Conservation (phyloP, 2,329 filamentous ascomycete genomes). For the Penicillium sp. region DNA sequence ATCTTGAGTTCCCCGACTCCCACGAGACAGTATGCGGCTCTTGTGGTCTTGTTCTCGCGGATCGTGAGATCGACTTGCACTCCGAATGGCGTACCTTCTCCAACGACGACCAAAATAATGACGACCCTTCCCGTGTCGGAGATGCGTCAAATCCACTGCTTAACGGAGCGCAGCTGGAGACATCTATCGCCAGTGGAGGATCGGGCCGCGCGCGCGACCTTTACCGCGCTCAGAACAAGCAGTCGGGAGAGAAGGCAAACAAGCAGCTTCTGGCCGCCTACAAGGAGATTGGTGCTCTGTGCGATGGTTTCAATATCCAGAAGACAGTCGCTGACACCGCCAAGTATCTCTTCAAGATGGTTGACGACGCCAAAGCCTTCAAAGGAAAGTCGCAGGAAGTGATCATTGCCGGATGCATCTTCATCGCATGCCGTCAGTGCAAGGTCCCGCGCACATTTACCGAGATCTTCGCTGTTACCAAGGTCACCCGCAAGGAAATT, state of each 20-base stretch:
- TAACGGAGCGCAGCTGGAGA: conserved; percentile 86
- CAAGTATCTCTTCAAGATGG: conserved; percentile 93
- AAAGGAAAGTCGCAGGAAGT: conserved; percentile 94
- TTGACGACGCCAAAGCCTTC: conserved; percentile 89
- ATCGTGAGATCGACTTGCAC: conserved; percentile 90
- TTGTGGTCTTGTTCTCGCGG: conserved; percentile 87
- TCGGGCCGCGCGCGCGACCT: conserved; percentile 72
- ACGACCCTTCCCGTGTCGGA: conserved; percentile 97
- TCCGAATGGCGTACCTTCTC: conserved; percentile 99
- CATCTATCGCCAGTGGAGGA: conserved; percentile 81
- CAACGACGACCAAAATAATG: conserved; percentile 94
- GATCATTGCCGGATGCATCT: conserved; percentile 94
- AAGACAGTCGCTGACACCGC: conserved; percentile 83
- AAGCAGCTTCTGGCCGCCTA: conserved; percentile 79
- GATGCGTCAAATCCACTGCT: conserved; percentile 88
- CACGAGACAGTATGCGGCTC: conserved; percentile 90
- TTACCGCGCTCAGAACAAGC: conserved; percentile 80
- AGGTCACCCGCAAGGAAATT: conserved; percentile 96
- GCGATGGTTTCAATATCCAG: conserved; percentile 80
- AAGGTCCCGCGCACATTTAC: conserved; percentile 85
- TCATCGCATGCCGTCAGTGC: conserved; percentile 93
- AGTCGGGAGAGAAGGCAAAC: conserved; percentile 77
- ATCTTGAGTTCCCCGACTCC: conserved; percentile 89
- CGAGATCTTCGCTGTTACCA: conserved; percentile 91
- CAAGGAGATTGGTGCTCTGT: conserved; percentile 84